Percentiles rank a stretch among this genome's conserved stretches.
Conservation (phyloP, 495 filamentous ascomycete species). For the Xylaria scruposa region DNA sequence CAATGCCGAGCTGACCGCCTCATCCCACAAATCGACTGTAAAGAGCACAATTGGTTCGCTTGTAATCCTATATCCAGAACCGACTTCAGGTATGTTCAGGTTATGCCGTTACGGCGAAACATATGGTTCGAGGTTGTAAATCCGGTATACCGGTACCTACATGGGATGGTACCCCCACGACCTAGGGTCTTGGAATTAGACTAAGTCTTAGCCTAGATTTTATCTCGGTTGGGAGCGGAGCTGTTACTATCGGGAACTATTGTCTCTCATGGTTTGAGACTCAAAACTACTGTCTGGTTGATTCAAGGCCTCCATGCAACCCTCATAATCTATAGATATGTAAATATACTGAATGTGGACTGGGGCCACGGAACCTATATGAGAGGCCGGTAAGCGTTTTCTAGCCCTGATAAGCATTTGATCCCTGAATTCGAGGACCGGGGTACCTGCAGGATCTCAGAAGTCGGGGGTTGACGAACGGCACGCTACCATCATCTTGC, state of each 20-base stretch:
- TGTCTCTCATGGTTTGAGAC: neutral
- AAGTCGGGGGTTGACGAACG: constrained; percentile 21
- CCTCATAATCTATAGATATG: constrained; percentile 3
- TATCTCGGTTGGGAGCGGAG: constrained; percentile 5
- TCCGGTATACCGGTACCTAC: constrained; percentile 25
- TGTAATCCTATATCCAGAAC: constrained; percentile 4
- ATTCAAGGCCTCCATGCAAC: constrained; percentile 10
- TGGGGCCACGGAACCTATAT: neutral
- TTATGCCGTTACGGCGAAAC: constrained; percentile 9
- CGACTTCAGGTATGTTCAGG: neutral
- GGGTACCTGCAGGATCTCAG: constrained; percentile 28
- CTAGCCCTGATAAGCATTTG: constrained; percentile 23
- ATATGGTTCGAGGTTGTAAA: constrained; percentile 22
- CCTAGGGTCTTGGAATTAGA: neutral
- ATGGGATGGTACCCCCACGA: constrained; percentile 18
- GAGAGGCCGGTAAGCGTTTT: constrained; percentile 4
- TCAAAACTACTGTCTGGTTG: neutral
- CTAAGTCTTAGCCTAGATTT: constrained; percentile 9
- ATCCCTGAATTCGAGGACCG: constrained; percentile 16
- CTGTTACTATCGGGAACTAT: neutral
- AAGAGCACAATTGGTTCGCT: neutral
- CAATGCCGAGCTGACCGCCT: constrained; percentile 16
- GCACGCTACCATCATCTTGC: constrained; percentile 22
- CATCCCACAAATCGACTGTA: neutral
- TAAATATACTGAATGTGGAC: constrained; percentile 5